Conservation (phyloP, 2,329 filamentous ascomycete species). For the Xylariaceae sp. region DNA sequence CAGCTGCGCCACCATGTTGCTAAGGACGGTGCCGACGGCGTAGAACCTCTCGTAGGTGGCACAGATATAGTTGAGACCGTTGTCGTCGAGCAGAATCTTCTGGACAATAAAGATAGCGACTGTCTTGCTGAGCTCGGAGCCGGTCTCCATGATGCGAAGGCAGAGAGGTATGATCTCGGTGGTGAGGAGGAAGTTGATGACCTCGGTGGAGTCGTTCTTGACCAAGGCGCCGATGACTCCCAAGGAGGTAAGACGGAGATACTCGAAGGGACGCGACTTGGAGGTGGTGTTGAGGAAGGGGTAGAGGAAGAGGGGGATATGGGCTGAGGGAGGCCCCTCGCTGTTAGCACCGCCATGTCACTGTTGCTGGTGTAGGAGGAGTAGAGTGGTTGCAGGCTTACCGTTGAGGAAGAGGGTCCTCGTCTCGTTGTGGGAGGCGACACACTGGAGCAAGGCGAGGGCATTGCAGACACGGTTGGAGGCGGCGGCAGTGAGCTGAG, state of each 20-base stretch:
- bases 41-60: constrained; percentile 99
- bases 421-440: constrained; percentile 96
- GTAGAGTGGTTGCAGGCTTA: constrained; percentile 35
- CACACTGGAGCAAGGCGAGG: constrained; percentile 89
- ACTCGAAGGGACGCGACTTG: constrained; percentile 96
- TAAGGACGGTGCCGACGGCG: constrained; percentile 92
- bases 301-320: constrained; percentile 96
- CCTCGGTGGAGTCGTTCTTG: constrained; percentile 97
- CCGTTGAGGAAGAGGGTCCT: constrained; percentile 89
- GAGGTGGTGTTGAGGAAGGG: constrained; percentile 98
- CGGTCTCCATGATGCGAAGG: constrained; percentile 98
- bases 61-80: constrained; percentile 96
- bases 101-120: constrained; percentile 99
- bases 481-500: constrained; percentile 93
- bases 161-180: constrained; percentile 98
- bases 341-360: constrained; percentile 4
- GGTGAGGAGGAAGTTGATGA: constrained; percentile 97
- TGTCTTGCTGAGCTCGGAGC: constrained; percentile 96
- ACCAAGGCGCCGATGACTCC: constrained; percentile 96
- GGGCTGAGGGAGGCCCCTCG: constrained; percentile 55
- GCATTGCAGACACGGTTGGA: constrained; percentile 98
- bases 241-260: constrained; percentile 89
- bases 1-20: constrained; percentile 97
- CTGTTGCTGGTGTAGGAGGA: not conserved
- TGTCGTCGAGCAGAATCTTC: constrained; percentile 95